Conservation (phyloP, 345 rosid genomes). For the Populus pruinosa region DNA sequence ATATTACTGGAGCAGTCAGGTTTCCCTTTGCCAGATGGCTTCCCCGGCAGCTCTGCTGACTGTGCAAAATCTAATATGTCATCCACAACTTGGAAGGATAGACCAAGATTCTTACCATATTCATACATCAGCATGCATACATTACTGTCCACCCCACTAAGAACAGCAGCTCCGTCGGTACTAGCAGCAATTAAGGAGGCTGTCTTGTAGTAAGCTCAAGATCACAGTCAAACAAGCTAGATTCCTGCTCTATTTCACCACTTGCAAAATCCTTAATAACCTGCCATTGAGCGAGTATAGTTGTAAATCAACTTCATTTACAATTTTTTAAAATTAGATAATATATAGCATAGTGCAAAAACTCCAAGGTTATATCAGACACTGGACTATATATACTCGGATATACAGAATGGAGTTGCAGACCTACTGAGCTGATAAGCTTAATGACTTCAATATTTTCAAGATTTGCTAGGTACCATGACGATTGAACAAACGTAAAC, state of each 20-base stretch:
- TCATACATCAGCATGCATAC: conserved; percentile 63
- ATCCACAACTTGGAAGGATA: conserved; percentile 89
- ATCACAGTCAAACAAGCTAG: conserved; percentile 87
- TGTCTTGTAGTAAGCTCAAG: conserved; percentile 72
- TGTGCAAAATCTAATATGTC: conserved; percentile 94
- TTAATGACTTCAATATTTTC: conserved; percentile 92
- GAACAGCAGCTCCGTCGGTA: conserved; percentile 87
- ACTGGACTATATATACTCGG: neutral
- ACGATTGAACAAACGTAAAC: conserved; percentile 97
- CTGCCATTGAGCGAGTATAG: conserved; percentile 30
- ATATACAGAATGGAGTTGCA: neutral
- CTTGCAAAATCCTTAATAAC: conserved; percentile 98
- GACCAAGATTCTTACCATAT: conserved; percentile 83
- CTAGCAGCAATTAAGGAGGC: conserved; percentile 93
- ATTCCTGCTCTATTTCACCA: conserved; percentile 97
- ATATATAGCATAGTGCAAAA: neutral
- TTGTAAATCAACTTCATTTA: neutral
- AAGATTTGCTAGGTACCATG: conserved; percentile 95
- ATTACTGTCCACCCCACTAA: conserved; percentile 59
- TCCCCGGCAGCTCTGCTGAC: conserved; percentile 88
- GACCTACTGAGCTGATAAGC: conserved; percentile 84
- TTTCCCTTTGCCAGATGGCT: conserved; percentile 88
- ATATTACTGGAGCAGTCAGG: conserved; percentile 89
- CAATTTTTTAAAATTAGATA: neutral
- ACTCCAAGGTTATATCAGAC: neutral